Conservation (phyloP, 2,329 filamentous ascomycete genomes). For the Fusarium gaditjirri region DNA sequence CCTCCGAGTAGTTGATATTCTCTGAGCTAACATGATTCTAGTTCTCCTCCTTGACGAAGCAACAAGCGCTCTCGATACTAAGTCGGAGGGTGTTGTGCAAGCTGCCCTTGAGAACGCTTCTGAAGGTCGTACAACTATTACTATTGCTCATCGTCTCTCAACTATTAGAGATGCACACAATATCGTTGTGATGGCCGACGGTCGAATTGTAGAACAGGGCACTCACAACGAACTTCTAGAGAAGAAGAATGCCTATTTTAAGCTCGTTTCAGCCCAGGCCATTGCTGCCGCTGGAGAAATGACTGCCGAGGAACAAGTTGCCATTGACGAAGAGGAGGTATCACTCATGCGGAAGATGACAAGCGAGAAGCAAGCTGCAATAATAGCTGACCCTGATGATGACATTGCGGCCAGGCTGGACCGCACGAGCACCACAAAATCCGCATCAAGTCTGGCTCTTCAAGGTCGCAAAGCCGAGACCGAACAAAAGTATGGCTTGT, state of each 20-base stretch:
- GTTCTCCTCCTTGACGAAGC: constrained; percentile 93
- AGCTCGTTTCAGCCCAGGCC: constrained; percentile 87
- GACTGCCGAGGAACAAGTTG: constrained; percentile 61
- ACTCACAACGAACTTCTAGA: constrained; percentile 84
- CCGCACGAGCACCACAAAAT: constrained; percentile 65
- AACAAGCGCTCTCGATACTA: constrained; percentile 92
- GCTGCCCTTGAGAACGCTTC: constrained; percentile 89
- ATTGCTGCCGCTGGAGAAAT: constrained; percentile 72
- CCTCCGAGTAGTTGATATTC: no score
- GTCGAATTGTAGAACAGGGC: constrained; percentile 91
- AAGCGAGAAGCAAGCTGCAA: constrained; percentile 53
- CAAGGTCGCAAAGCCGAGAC: constrained; percentile 62
- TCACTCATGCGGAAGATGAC: constrained; percentile 61
- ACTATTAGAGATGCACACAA: constrained; percentile 96
- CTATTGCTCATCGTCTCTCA: constrained; percentile 93
- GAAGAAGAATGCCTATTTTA: constrained; percentile 29
- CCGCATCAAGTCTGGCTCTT: constrained; percentile 76
- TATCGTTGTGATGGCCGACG: constrained; percentile 90
- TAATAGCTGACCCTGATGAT: constrained; percentile 69
- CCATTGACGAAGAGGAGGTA: constrained; percentile 61
- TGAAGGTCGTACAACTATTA: constrained; percentile 90
- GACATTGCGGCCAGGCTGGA: constrained; percentile 68
- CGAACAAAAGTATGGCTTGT: constrained; percentile 72
- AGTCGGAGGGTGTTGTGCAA: constrained; percentile 94
- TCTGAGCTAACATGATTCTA: constrained; percentile 43